These are phyloP conservation scores for Candida caryicola DNA, from an alignment of 805 yeast genomes.

Conservation along the genomic window DNA sequence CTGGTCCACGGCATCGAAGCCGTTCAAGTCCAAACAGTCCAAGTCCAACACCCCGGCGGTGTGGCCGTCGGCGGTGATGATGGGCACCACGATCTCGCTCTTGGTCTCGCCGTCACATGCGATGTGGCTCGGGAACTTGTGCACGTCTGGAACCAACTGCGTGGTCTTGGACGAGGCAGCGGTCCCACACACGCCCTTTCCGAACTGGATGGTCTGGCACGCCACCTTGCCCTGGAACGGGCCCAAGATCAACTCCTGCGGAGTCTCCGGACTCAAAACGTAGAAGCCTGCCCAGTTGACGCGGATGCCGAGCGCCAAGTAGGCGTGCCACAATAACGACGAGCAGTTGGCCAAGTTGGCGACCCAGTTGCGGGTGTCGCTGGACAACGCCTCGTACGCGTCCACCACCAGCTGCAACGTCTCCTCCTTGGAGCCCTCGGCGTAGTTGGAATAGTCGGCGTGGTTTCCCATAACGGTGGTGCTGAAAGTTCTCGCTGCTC, in stretches of 20 bases:
- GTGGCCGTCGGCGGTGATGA: conserved; percentile 30
- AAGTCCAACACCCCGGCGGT: conserved; percentile 80
- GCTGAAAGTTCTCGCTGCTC: conserved; percentile 1
- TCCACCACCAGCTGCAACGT: conserved; percentile 54
- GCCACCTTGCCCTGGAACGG: conserved; percentile 98
- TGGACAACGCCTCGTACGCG: conserved; percentile 63
- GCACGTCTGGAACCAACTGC: conserved; percentile 77
- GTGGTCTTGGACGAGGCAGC: conserved; percentile 62
- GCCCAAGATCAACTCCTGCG: conserved; percentile 62
- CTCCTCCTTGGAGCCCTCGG: conserved; percentile 43
- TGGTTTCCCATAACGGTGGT: conserved; percentile 37
- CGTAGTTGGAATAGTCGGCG: conserved; percentile 70
- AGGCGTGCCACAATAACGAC: conserved; percentile 85
- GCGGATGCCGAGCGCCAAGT: conserved; percentile 51
- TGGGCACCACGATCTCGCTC: conserved; percentile 90
- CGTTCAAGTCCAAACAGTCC: conserved; percentile 65
- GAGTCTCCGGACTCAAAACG: conserved; percentile 41
- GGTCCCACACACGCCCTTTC: conserved; percentile 89
- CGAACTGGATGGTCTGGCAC: conserved; percentile 76
- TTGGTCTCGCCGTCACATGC: conserved; percentile 96
- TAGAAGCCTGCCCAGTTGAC: conserved; percentile 97
- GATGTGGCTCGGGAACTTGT: conserved; percentile 83
- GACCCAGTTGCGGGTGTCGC: conserved; percentile 76
- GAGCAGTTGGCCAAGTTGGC: conserved; percentile 85
- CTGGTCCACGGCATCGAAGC: conserved; percentile 66